Evolutionary conservation across 1,139 yeast species (phyloP).

Genomic region (Debaryomycetaceae sp.): DNA sequence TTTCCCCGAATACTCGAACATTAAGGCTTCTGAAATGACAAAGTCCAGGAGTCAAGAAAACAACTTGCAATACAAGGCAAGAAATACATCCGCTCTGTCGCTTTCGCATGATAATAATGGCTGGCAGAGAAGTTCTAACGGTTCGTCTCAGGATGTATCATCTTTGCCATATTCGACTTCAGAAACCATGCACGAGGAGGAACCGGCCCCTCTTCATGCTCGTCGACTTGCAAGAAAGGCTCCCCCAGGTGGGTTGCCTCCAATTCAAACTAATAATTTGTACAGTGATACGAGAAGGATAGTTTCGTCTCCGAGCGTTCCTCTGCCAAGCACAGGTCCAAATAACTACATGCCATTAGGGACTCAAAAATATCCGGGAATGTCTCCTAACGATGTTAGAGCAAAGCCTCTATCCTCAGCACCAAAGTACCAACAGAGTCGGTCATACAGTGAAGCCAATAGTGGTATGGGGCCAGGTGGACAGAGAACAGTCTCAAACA

Average conservation of each 20-base stretch:
- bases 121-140: slow-evolving; percentile 1
- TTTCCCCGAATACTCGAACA: neutral
- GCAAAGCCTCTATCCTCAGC: slow-evolving; percentile 23
- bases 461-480: neutral
- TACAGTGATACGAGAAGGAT: slow-evolving; percentile 17
- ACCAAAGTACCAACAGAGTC: slow-evolving; percentile 14
- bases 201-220: slow-evolving; percentile 3
- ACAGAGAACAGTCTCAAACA: slow-evolving; percentile 15
- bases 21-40: neutral
- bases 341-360: neutral
- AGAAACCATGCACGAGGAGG: neutral
- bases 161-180: neutral
- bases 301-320: slow-evolving; percentile 23
- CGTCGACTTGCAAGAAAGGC: slow-evolving; percentile 8
- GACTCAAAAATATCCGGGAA: neutral
- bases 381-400: slow-evolving; percentile 13
- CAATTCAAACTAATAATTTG: slow-evolving; percentile 15
- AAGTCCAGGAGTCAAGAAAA: slow-evolving; percentile 3
- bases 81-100: slow-evolving; percentile 11
- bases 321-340: slow-evolving; percentile 6
- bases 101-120: slow-evolving; percentile 7
- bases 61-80: neutral
- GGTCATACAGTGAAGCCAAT: slow-evolving; percentile 10
- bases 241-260: slow-evolving; percentile 13
- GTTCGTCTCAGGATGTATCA: neutral